Evolutionary conservation across 805 yeast species (phyloP).

Genomic region (Ogataea zsoltii): DNA sequence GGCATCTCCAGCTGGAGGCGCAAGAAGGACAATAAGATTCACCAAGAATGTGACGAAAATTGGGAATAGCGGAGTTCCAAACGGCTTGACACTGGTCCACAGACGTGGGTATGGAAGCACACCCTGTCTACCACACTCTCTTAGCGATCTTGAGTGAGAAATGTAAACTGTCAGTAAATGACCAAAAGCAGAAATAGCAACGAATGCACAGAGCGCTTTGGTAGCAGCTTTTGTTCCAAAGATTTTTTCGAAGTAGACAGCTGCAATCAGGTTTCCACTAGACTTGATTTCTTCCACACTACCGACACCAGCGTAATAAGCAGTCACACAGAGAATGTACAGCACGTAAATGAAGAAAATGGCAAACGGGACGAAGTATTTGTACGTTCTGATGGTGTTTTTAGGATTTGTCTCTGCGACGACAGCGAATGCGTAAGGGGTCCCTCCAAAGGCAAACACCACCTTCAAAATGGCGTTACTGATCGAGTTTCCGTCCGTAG

Average conservation of each 20-base stretch:
- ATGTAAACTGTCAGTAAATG: slow-evolving; percentile 81
- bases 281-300: slow-evolving; percentile 50
- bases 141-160: slow-evolving; percentile 79
- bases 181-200: slow-evolving; percentile 79
- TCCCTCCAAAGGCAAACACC: slow-evolving; percentile 45
- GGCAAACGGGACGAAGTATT: slow-evolving; percentile 74
- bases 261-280: slow-evolving; percentile 75
- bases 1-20: slow-evolving; percentile 88
- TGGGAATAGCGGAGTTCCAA: slow-evolving; percentile 72
- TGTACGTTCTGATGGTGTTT: slow-evolving; percentile 52
- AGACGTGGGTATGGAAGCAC: slow-evolving; percentile 71
- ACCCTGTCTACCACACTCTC: slow-evolving; percentile 82
- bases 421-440: slow-evolving; percentile 40
- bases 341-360: slow-evolving; percentile 59
- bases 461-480: slow-evolving; percentile 45
- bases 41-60: slow-evolving; percentile 75
- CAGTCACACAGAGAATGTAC: slow-evolving; percentile 75
- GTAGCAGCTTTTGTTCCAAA: slow-evolving; percentile 60
- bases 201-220: slow-evolving; percentile 74
- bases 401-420: slow-evolving; percentile 43
- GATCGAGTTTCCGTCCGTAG: slow-evolving; percentile 43
- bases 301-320: slow-evolving; percentile 82
- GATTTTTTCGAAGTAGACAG: slow-evolving; percentile 69
- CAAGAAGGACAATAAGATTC: slow-evolving; percentile 70
- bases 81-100: slow-evolving; percentile 71